Evolutionary conservation across 2,329 filamentous ascomycete genomes (phyloP), one percentile per base, ranked within the genome.

Genomic region (Xylaria hypoxylon): DNA sequence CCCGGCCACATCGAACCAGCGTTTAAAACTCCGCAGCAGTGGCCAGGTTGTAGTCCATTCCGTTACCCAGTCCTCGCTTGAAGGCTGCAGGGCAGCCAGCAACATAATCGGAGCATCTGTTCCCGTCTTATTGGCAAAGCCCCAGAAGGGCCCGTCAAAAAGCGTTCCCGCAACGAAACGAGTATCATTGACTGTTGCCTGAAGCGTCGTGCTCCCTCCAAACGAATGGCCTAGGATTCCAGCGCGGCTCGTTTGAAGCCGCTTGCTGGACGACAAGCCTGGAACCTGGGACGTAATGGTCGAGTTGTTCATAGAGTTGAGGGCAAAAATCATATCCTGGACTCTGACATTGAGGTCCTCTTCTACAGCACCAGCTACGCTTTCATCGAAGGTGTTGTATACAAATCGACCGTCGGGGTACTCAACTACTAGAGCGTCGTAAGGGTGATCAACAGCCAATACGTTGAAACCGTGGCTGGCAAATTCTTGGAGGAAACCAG

Each of bases 401-500:
- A 58, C 45, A 19, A 47, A 52, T 0, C 64, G 64, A 3, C 59
- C 59, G 42, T 67, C 64, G 22, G 64, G 59, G 40, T 63, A 67
- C 31, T 67, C 64, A 5, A 67, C 55, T 11, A 67, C 33, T 0
- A 15, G 5, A 6, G 64, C 59, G 11, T 67, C 64, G 4, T 40
- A 35, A 10, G 64, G 47, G 26, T 67, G 64, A 5, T 67, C 64
- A 1, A 64, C 59, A 5, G 64, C 50, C 7, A 67, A 38, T 3
- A 67, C 44, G 33, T 67, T 67, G 26, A 33, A 67, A 13, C 64
- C 64, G 3, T 55, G 33, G 28, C 64, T 67, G 2, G 64, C 64
- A 3, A 67, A 47, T 33, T 67, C 59, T 26, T 67, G 47, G 2
- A 59, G 45, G 40, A 53, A 53, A 0, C 38, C 59, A 2, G 59